Base-by-base conservation (phyloP, 1,284 basidiomycete genomes). In the Bondarzewia mesenterica region DNA sequence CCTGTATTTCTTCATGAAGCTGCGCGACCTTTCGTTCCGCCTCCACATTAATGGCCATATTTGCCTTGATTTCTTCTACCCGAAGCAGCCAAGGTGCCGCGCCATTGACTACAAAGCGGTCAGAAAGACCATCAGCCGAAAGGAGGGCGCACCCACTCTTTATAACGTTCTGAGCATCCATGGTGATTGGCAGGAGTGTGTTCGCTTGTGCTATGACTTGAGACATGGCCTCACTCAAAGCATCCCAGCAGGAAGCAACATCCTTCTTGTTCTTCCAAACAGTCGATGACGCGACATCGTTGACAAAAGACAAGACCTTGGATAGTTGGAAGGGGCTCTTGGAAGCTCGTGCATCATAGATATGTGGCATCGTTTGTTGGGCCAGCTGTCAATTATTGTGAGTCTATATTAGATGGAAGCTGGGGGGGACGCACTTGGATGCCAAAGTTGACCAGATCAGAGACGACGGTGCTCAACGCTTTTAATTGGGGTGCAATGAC, bases 1-100 rank as follows among this genome's bases (percentile, higher is more conserved):
- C 87, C 60, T 91, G 85, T 52, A 94, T 80, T 64, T 98, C 92
- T 52, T 96, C 93, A 52, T 84, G 85, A 22, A 96, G 76, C 56
- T 90, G 85, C 3, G 80, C 70, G 7, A 93, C 82, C 64, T 90
- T 90, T 42, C 85, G 78, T 63, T 98, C 94, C 0, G 93, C 91
- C 61, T 97, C 94, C 15, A 90, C 76, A 58, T 97, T 97, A 66
- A 91, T 76, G 0, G 90, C 83, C 1, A 87, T 79, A 20, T 75
- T 82, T 0, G 86, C 78, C 63, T 92, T 91, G 69, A 99, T 83
- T 57, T 91, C 82, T n/a, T 79, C 78, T 4, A 95, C 79, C n/a
- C 96, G 80, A 0, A 78, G 71, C 0, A 92, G 70, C 95, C 95
- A 99, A 0, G 96, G 96, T 3, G 90, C 72, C 1, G 80, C 75